Conservation (phyloP, 768 basidiomycete genomes). For the Suillus discolor region DNA sequence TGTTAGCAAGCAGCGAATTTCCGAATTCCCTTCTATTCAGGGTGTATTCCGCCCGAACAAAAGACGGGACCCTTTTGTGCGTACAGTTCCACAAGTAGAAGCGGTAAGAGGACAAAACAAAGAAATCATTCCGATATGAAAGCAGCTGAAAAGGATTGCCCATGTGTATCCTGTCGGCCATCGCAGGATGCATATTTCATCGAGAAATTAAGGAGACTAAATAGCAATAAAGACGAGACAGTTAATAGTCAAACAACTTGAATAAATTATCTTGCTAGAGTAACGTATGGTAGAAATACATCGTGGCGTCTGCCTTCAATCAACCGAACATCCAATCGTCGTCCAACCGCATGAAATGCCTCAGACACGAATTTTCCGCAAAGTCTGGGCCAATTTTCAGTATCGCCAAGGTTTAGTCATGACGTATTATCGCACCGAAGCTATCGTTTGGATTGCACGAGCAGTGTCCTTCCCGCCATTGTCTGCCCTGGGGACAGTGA, state of each 20-base stretch:
- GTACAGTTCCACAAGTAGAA: too few species aligned
- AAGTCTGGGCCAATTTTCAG: constrained; percentile 23
- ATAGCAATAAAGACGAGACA: neutral
- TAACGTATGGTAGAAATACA: neutral
- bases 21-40: too few species aligned
- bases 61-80: too few species aligned
- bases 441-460: constrained; percentile 81
- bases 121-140: too few species aligned
- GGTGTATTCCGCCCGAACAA: too few species aligned
- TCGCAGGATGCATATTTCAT: neutral
- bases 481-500: constrained; percentile 77
- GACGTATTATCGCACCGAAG: constrained; percentile 54
- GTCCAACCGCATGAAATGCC: constrained; percentile 28
- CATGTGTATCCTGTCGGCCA: neutral
- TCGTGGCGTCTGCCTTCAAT: neutral
- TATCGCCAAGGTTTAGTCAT: constrained; percentile 4
- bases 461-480: constrained; percentile 79
- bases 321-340: constrained; percentile 15
- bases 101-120: too few species aligned
- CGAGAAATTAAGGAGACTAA: neutral
- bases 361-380: constrained; percentile 29
- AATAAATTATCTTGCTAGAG: neutral
- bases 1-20: too few species aligned
- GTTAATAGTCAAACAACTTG: neutral
- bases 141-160: neutral